phyloP scores from a whole-genome alignment of 1,284 basidiomycete species.

The Schizophyllum commune region DNA sequence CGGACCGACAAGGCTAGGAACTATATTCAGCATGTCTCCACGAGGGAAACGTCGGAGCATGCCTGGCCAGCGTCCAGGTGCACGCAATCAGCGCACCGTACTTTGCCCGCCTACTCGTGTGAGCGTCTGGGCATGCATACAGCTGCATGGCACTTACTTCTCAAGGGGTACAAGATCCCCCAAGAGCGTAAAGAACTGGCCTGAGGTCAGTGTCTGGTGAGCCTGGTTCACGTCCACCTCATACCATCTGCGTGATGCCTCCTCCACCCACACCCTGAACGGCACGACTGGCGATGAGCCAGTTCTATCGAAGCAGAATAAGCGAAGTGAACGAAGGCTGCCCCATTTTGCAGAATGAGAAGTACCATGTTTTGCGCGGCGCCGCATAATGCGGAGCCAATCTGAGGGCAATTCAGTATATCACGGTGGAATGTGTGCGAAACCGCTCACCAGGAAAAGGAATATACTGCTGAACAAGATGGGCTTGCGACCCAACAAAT shows the following conservation, averaged over 20 bases:
- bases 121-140: not conserved
- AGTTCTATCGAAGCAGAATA: slow-evolving; percentile 27
- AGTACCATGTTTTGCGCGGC: slow-evolving; percentile 69
- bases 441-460: slow-evolving; percentile 52
- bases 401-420: slow-evolving; percentile 12
- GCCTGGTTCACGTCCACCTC: not conserved
- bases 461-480: slow-evolving; percentile 62
- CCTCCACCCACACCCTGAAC: slow-evolving; percentile 82
- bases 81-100: slow-evolving; percentile 63
- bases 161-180: slow-evolving; percentile 74
- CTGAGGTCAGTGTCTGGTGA: slow-evolving; percentile 1
- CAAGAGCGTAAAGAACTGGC: slow-evolving; percentile 58
- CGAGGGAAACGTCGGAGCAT: slow-evolving; percentile 72
- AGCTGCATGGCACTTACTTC: slow-evolving; percentile 39
- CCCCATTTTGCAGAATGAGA: not conserved
- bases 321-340: not conserved
- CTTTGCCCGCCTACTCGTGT: slow-evolving; percentile 55
- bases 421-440: not conserved
- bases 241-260: slow-evolving; percentile 53
- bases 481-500: slow-evolving; percentile 66
- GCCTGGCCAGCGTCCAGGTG: slow-evolving; percentile 46
- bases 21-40: slow-evolving; percentile 40
- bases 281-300: slow-evolving; percentile 69
- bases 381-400: slow-evolving; percentile 78
- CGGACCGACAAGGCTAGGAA: slow-evolving; percentile 14